Evolutionary conservation across 2,329 filamentous ascomycete species (phyloP), one percentile per base, ranked within the genome.

Genomic region (Cladosporium austrohemisphaericum): DNA sequence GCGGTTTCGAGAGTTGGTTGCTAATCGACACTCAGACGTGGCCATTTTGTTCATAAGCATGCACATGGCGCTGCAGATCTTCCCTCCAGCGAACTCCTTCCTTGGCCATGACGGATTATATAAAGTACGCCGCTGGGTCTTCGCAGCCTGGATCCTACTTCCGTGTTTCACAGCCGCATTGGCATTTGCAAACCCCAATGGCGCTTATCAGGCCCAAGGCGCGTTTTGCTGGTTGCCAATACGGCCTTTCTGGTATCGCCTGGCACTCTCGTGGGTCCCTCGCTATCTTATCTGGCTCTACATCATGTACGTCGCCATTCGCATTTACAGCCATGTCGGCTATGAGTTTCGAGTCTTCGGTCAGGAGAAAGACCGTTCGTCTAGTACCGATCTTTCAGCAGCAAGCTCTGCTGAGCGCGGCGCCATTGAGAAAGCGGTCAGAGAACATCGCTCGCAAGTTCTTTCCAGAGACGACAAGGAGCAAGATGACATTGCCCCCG

Each of bases 1-100:
- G 7, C 20, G 11, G 4, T 19, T 19, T 20, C n/a, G 25, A 11
- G 6, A 6, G 25, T 26, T 11, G 8, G 4, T 6, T 28, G 16
- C 18, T 13, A 11, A 36, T n/a, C 14, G 26, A n/a, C 22, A 14
- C n/a, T 14, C 38, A 71, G 86, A 92, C 60, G 75, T 85, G 49
- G 79, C 85, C 8, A 81, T 88, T 13, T 73, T 89, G 11, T 75
- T 88, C 50, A 88, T 92, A 59, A 83, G 86, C 14, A 62, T 88
- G 7, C 87, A 92, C 62, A 85, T 84, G 41, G 80, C 79, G 2
- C 68, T 89, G 9, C 86, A 85, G 65, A 84, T 92, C 45, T 83
- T 89, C 56, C 76, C 77, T 18, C 80, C 81, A 0, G 61, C 62
- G 2, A 60, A 60, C 11, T 60, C 60, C 33, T 37, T 61, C 51